Base-by-base conservation (phyloP, 257 asterid genomes). In the Cruciata laevipes region DNA sequence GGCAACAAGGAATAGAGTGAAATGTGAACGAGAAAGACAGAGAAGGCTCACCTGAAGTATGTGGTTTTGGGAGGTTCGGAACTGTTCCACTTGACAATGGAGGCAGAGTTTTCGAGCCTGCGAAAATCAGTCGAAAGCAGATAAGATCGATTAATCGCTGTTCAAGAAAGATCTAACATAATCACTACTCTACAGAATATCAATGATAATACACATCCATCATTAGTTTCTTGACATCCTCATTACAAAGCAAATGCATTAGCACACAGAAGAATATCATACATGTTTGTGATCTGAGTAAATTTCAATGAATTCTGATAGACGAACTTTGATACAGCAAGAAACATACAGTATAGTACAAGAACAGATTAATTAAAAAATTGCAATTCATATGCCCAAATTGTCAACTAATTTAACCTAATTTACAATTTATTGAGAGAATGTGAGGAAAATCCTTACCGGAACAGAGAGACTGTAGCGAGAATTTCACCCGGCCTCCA, bases 71-170 rank as follows among this genome's bases (percentile, higher is more conserved):
- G 58, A 49, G 66, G 63, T 69, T 63, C 18, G 51, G 38, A 86
- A 95, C 84, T 82, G 84, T 76, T 71, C 79, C 74, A 80, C 84
- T 73, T 42, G 60, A 80, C 67, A 90, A 84, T 60, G 96, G 96
- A 68, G 96, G 96, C 84, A 90, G 82, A 62, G 66, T 67, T 59
- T 62, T 81, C 35, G 72, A 42, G 51, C 77, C 97, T 90, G 87
- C 75, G 77, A 67, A 73, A 72, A 32, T 64, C 6, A 64, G 67
- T 67, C 5, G 21, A 63, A 57, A 69, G 58, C 12, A 1, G 44
- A 49, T 42, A 62, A 57, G 1, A 65, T 57, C 20, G 57, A 11
- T 23, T n/a, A 31, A 24, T 58, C 2, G 49, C 56, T 24, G 23
- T 30, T 27, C 27, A n/a, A 42, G 20, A 49, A 24, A 21, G 37